Evolutionary conservation across 352 stramenopile genomes (phyloP).

Genomic region (Phytophthora citrophthora): DNA sequence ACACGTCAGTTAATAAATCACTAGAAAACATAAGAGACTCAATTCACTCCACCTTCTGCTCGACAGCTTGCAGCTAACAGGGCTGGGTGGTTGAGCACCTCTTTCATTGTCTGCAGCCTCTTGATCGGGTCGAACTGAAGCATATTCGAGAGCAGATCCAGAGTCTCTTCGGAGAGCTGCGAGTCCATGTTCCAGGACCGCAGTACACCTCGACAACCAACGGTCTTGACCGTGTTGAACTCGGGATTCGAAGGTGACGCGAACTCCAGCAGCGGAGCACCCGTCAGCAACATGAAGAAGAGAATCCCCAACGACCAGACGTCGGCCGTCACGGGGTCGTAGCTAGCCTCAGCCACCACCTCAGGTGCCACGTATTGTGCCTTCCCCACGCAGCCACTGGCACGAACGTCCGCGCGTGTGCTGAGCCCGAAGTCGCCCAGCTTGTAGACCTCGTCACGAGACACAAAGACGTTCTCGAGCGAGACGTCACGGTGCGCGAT

Average conservation of each 20-base stretch:
- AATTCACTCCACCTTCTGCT: neutral
- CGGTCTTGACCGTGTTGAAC: slow-evolving; percentile 33
- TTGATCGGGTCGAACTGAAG: slow-evolving; percentile 38
- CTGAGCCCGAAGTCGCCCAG: slow-evolving; percentile 64
- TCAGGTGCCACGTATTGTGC: slow-evolving; percentile 47
- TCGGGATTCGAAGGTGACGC: slow-evolving; percentile 32
- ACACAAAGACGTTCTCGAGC: slow-evolving; percentile 69
- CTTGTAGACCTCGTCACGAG: slow-evolving; percentile 48
- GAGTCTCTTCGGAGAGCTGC: slow-evolving; percentile 16
- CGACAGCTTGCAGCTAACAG: slow-evolving; percentile 6
- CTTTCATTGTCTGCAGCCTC: slow-evolving; percentile 35
- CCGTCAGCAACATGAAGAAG: slow-evolving; percentile 68
- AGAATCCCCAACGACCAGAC: slow-evolving; percentile 68
- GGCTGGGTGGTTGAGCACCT: slow-evolving; percentile 32
- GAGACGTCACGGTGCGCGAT: slow-evolving; percentile 62
- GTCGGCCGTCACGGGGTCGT: slow-evolving; percentile 44
- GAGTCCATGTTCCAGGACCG: slow-evolving; percentile 37
- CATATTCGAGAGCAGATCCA: slow-evolving; percentile 42
- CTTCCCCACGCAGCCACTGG: slow-evolving; percentile 36
- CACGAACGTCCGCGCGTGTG: slow-evolving; percentile 26
- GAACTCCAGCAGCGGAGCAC: slow-evolving; percentile 47
- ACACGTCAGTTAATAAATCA: neutral
- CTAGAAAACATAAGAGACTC: neutral
- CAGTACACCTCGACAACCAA: slow-evolving; percentile 44
- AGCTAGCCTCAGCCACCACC: slow-evolving; percentile 32